Conservation (phyloP, 2,329 filamentous ascomycete species). For the Dendrostoma leiphaemia region DNA sequence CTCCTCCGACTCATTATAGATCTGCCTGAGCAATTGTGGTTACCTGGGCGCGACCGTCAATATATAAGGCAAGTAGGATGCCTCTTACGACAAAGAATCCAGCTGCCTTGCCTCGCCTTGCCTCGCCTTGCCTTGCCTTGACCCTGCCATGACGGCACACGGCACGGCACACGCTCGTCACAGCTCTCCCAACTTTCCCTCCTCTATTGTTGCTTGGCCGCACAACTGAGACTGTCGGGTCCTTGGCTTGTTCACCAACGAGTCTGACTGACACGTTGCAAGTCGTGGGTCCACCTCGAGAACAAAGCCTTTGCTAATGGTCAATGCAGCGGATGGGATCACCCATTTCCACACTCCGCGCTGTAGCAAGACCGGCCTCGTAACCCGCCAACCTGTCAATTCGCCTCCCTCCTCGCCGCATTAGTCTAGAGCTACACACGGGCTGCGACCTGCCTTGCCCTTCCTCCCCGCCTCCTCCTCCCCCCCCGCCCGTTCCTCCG, state of each 20-base stretch:
- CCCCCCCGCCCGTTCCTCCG: too few relatives aligned
- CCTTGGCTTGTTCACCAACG: neutral
- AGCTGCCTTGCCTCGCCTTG: neutral
- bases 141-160: too few relatives aligned
- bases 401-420: conserved; percentile 1
- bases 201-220: too few relatives aligned
- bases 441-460: conserved; percentile 7
- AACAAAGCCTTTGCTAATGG: neutral
- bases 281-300: neutral
- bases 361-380: neutral
- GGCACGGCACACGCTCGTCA: too few relatives aligned
- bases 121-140: neutral
- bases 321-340: neutral
- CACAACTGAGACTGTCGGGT: neutral
- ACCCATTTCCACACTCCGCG: neutral
- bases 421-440: conserved; percentile 8
- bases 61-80: neutral
- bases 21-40: neutral
- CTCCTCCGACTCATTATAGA: neutral
- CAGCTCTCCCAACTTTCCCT: too few relatives aligned
- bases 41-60: neutral
- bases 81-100: neutral
- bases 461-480: neutral
- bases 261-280: neutral
- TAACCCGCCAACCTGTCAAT: conserved; percentile 2